phyloP scores from a whole-genome alignment of 257 asterid genomes.

The Solanum bulbocastanum region DNA sequence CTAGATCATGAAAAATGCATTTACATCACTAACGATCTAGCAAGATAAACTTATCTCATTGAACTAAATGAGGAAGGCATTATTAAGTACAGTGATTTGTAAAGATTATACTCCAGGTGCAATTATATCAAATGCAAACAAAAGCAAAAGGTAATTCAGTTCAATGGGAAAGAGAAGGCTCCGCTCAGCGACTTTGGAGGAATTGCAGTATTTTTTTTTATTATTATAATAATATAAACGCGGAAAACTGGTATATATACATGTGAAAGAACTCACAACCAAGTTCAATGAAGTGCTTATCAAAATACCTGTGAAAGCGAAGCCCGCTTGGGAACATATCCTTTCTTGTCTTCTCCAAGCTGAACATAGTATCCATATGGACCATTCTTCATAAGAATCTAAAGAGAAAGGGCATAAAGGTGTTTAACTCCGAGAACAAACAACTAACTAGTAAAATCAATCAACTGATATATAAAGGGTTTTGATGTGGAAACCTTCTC shows the following conservation, averaged over 20 bases:
- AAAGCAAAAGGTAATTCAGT: not conserved
- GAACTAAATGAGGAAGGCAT: not conserved
- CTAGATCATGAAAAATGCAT: constrained; percentile 16
- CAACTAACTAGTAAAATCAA: not conserved
- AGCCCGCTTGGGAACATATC: constrained; percentile 73
- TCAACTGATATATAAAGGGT: not conserved
- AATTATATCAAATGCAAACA: not conserved
- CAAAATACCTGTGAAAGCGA: constrained; percentile 48
- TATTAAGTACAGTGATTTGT: not conserved
- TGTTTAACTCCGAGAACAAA: not conserved
- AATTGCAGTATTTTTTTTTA: not conserved
- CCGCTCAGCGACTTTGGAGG: not conserved
- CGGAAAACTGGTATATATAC: not conserved
- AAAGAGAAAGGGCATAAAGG: constrained; percentile 1
- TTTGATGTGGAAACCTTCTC: constrained; percentile 49
- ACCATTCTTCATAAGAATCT: constrained; percentile 81
- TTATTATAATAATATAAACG: not conserved
- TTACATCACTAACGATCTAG: not conserved
- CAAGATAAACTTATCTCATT: not conserved
- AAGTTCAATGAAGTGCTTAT: not conserved
- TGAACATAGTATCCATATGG: constrained; percentile 87
- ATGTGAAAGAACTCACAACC: not conserved
- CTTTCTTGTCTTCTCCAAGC: constrained; percentile 89
- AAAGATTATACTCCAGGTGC: not conserved
- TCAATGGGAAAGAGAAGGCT: not conserved